A percentile compares a stretch with the other conserved stretches of the same genome.
Evolutionary conservation across 768 basidiomycete genomes (phyloP).

Genomic region (Suillus plorans): DNA sequence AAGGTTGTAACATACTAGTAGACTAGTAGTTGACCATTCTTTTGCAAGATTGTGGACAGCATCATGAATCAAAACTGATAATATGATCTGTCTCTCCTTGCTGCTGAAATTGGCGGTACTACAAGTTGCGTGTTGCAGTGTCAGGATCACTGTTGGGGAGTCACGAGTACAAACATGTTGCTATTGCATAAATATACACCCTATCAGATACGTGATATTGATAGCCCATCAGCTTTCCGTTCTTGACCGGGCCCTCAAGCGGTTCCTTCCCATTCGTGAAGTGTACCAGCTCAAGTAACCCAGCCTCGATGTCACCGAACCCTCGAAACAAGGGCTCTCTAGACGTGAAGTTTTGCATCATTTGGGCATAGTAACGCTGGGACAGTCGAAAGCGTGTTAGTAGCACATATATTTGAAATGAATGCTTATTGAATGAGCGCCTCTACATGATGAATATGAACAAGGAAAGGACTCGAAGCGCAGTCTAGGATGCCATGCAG

Average conservation of each 20-base stretch:
- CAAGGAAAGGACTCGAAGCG: background rate
- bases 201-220: background rate
- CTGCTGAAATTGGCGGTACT: background rate
- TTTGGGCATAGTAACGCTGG: conserved; percentile 25
- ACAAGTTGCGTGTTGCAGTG: background rate
- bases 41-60: background rate
- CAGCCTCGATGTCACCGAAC: conserved; percentile 43
- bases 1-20: background rate
- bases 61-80: background rate
- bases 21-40: background rate
- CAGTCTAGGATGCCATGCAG: background rate
- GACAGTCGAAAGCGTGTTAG: background rate
- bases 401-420: background rate
- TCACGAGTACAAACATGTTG: background rate
- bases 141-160: background rate
- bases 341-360: conserved; percentile 40
- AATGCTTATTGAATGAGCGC: background rate
- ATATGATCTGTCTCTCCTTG: background rate
- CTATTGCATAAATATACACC: background rate
- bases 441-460: background rate
- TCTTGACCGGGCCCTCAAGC: conserved; percentile 44
- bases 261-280: conserved; percentile 42
- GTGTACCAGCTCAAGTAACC: conserved; percentile 41
- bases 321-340: conserved; percentile 32
- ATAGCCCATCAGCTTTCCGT: conserved; percentile 58